A percentile compares a stretch with the other conserved stretches of the same genome.
phyloP scores from a whole-genome alignment of 2,329 filamentous ascomycete species.

The Fusarium buharicum region DNA sequence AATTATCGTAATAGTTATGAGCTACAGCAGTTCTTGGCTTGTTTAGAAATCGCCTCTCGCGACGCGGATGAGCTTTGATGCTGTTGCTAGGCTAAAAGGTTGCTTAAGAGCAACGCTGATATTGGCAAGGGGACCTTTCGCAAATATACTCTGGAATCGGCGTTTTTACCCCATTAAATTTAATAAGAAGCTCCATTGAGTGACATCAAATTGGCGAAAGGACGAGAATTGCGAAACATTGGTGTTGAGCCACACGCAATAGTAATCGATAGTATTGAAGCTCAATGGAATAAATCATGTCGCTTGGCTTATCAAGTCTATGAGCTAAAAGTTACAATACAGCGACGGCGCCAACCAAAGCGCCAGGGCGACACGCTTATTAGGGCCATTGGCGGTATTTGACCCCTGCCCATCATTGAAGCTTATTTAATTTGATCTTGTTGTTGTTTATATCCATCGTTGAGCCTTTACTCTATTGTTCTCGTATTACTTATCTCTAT shows the following conservation, averaged over 20 bases:
- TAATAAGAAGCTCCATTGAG: constrained; percentile 1
- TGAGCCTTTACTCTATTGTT: background rate
- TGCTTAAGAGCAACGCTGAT: constrained; percentile 23
- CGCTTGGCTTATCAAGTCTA: constrained; percentile 8
- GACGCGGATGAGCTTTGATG: constrained; percentile 9
- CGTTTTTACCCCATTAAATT: background rate
- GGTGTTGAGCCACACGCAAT: constrained; percentile 24
- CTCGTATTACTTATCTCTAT: background rate
- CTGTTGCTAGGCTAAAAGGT: constrained; percentile 14
- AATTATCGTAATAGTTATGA: background rate
- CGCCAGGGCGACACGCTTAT: constrained; percentile 34
- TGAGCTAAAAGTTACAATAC: constrained; percentile 17
- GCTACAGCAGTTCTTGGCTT: background rate
- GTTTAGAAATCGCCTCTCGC: constrained; percentile 4
- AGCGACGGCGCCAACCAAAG: constrained; percentile 32
- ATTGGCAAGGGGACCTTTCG: constrained; percentile 33
- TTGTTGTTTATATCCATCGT: background rate
- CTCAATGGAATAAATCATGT: background rate
- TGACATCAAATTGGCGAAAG: background rate
- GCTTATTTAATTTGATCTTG: constrained; percentile 23
- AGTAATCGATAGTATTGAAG: constrained; percentile 4
- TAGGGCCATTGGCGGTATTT: constrained; percentile 23
- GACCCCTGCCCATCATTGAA: constrained; percentile 38
- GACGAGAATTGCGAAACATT: constrained; percentile 29
- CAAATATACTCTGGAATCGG: constrained; percentile 5